A percentile compares a stretch with the other conserved stretches of the same genome.
Conservation (phyloP, 768 basidiomycete species). For the Kockovaella imperatae region DNA sequence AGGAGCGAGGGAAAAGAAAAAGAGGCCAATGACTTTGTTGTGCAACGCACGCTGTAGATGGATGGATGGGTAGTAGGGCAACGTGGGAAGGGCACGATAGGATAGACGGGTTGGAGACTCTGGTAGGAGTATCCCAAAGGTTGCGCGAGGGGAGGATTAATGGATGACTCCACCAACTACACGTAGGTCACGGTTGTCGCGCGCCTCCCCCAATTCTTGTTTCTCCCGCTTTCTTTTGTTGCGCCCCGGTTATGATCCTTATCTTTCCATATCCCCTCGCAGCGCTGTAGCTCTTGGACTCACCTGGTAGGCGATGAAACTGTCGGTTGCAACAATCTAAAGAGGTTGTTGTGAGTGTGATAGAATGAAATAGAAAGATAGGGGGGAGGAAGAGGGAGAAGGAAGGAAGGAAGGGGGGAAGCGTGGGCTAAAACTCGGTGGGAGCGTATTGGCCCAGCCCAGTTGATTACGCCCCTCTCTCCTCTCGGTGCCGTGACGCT, state of each 20-base stretch:
- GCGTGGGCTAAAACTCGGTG: neutral
- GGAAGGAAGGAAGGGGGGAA: conserved; percentile 4
- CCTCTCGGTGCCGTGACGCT: neutral
- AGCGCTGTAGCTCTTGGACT: conserved; percentile 1
- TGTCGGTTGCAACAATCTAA: neutral
- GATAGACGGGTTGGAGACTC: too few species aligned
- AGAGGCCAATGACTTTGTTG: neutral
- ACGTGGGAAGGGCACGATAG: neutral
- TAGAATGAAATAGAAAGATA: conserved; percentile 13
- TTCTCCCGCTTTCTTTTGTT: too few species aligned
- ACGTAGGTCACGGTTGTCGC: neutral
- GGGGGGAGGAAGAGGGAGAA: neutral
- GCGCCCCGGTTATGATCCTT: too few species aligned
- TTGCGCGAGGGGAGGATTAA: conserved; percentile 4
- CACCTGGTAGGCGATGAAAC: conserved; percentile 1
- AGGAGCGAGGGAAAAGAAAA: neutral
- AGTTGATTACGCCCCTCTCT: neutral
- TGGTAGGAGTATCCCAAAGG: too few species aligned
- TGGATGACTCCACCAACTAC: conserved; percentile 21
- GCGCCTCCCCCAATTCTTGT: too few species aligned
- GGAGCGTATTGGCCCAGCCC: neutral
- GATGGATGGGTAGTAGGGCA: too few species aligned
- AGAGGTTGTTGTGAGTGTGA: conserved; percentile 4
- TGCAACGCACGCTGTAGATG: neutral
- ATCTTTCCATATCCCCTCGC: neutral